Conservation (phyloP, 148 eudicot species). For the Camellia lanceoleosa region DNA sequence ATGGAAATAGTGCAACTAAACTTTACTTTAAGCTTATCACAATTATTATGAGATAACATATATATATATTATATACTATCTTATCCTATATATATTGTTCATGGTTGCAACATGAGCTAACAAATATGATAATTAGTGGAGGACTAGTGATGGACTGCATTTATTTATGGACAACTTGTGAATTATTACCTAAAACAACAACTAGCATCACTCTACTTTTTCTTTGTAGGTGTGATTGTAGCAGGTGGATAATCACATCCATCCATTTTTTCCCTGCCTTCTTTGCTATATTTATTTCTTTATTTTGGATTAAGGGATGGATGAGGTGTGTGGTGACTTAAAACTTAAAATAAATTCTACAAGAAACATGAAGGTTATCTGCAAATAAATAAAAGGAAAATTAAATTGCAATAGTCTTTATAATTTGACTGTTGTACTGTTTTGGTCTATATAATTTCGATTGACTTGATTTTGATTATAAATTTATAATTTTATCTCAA, state of each 20-base stretch:
- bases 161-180: conserved; percentile 6
- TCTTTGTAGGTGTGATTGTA: conserved; percentile 4
- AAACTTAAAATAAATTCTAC: neutral
- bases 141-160: conserved; percentile 7
- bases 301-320: neutral
- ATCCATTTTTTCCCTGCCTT: neutral
- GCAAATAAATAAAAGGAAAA: neutral
- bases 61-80: neutral
- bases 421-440: too few species aligned
- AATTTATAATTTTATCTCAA: too few species aligned
- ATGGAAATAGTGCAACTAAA: neutral
- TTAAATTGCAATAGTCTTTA: too few species aligned
- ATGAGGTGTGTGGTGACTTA: neutral
- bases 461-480: too few species aligned
- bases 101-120: conserved; percentile 7
- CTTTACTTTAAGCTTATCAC: neutral
- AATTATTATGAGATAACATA: neutral
- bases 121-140: neutral
- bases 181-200: conserved; percentile 8
- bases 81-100: neutral
- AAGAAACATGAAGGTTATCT: too few species aligned
- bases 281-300: neutral
- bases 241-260: conserved; percentile 16
- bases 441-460: too few species aligned
- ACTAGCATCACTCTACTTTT: conserved; percentile 6